Conservation (phyloP, 1,139 yeast species). For the Meyerozyma smithsonii region DNA sequence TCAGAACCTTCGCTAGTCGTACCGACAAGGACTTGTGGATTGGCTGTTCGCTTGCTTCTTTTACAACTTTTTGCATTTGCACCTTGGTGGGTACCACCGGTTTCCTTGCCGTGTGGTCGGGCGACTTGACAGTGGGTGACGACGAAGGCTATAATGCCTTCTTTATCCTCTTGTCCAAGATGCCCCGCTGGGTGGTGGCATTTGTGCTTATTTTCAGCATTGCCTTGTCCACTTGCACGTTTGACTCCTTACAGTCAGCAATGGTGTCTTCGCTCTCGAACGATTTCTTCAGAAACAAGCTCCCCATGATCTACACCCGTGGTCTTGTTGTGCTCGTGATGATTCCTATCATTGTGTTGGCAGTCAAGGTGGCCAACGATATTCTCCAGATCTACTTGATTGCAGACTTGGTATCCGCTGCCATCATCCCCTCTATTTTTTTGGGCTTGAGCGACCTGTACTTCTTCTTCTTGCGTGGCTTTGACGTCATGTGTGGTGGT, state of each 20-base stretch:
- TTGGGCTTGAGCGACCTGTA: slow-evolving; percentile 63
- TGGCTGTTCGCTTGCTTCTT: slow-evolving; percentile 71
- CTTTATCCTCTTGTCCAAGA: slow-evolving; percentile 59
- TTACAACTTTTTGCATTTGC: slow-evolving; percentile 58
- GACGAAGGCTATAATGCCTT: slow-evolving; percentile 61
- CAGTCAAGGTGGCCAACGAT: slow-evolving; percentile 73
- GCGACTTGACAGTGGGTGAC: slow-evolving; percentile 59
- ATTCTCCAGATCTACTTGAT: slow-evolving; percentile 83
- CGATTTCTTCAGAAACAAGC: slow-evolving; percentile 79
- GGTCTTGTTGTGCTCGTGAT: slow-evolving; percentile 68
- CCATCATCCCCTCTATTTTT: slow-evolving; percentile 81
- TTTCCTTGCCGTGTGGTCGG: slow-evolving; percentile 87
- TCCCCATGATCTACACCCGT: slow-evolving; percentile 64
- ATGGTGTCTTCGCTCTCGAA: slow-evolving; percentile 85
- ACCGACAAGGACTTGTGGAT: slow-evolving; percentile 70
- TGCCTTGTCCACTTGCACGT: slow-evolving; percentile 77
- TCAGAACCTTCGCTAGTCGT: slow-evolving; percentile 86
- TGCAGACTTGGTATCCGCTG: slow-evolving; percentile 84
- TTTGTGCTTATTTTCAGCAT: slow-evolving; percentile 73
- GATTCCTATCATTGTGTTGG: slow-evolving; percentile 82
- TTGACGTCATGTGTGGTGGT: slow-evolving; percentile 81
- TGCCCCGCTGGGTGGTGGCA: slow-evolving; percentile 89
- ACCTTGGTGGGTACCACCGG: slow-evolving; percentile 81
- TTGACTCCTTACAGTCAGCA: slow-evolving; percentile 87
- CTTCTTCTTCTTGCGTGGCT: slow-evolving; percentile 70